A percentile compares a stretch with the other conserved stretches of the same genome.
Evolutionary conservation across 352 stramenopile species (phyloP).

Genomic region (Globisporangium apiculatum): DNA sequence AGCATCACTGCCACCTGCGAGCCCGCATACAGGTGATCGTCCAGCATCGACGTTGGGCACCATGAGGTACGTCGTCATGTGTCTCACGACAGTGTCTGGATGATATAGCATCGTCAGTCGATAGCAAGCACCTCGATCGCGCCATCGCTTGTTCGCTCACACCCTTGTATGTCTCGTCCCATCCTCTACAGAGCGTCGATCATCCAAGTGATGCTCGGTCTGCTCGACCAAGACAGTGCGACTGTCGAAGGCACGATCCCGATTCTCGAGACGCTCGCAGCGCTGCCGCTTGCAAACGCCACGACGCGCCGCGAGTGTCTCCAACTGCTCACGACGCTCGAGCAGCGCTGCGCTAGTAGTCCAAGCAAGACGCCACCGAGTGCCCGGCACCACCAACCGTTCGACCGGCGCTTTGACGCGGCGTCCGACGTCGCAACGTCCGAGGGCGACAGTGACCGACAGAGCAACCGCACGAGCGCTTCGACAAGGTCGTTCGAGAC

Average conservation of each 20-base stretch:
- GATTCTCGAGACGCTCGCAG: constrained; percentile 35
- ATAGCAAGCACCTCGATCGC: constrained; percentile 3
- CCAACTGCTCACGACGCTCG: constrained; percentile 28
- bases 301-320: constrained; percentile 33
- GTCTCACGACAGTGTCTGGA: background rate
- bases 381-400: background rate
- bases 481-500: constrained; percentile 7
- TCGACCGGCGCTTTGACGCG: constrained; percentile 8
- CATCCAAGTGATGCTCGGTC: constrained; percentile 40
- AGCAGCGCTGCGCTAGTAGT: constrained; percentile 3
- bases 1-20: no score
- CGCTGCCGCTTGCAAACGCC: constrained; percentile 33
- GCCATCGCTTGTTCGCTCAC: background rate
- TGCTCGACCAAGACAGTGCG: constrained; percentile 53
- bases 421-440: constrained; percentile 11
- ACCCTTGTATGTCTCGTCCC: background rate
- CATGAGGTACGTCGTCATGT: background rate
- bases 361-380: background rate
- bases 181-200: constrained; percentile 27
- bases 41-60: constrained; percentile 1
- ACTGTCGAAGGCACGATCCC: constrained; percentile 35
- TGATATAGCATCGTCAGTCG: no score
- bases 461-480: background rate
- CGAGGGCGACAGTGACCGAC: constrained; percentile 1
- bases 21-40: background rate